These are phyloP conservation scores for Solanum commersonii DNA, from an alignment of 257 asterid genomes.

Conservation along the genomic window DNA sequence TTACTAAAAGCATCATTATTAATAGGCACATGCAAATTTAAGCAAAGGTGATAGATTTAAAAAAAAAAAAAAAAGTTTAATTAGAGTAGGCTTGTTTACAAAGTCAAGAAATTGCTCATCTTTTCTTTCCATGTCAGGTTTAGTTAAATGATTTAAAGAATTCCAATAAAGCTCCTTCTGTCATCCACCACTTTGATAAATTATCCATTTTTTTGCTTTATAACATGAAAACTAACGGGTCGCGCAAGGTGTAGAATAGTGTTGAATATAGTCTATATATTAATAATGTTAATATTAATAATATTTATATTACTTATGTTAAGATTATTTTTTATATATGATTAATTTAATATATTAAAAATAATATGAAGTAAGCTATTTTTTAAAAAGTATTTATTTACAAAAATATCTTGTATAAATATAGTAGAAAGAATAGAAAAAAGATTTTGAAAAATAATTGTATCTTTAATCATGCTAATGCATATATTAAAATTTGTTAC, in stretches of 20 bases:
- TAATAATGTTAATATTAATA: too few relatives aligned
- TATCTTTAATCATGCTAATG: too few relatives aligned
- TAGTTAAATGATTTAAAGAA: neutral
- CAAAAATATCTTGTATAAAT: too few relatives aligned
- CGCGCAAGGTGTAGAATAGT: too few relatives aligned
- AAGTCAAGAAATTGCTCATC: neutral
- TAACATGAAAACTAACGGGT: neutral
- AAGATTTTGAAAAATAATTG: too few relatives aligned
- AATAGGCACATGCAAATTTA: neutral
- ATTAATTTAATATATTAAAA: too few relatives aligned
- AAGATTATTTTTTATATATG: accelerated
- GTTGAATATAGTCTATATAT: too few relatives aligned
- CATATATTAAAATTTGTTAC: neutral
- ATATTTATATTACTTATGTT: too few relatives aligned
- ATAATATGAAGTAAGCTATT: accelerated
- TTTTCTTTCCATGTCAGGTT: neutral
- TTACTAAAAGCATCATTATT: neutral
- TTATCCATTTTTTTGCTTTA: neutral
- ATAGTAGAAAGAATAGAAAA: neutral
- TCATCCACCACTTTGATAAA: neutral
- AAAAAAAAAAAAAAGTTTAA: neutral
- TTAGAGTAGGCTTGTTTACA: neutral
- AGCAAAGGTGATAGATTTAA: neutral
- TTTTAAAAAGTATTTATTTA: too few relatives aligned
- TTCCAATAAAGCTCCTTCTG: neutral